Evolutionary conservation across 805 yeast species (phyloP), one percentile per base, ranked within the genome.

Genomic region (Barnettozyma wickerhamii): DNA sequence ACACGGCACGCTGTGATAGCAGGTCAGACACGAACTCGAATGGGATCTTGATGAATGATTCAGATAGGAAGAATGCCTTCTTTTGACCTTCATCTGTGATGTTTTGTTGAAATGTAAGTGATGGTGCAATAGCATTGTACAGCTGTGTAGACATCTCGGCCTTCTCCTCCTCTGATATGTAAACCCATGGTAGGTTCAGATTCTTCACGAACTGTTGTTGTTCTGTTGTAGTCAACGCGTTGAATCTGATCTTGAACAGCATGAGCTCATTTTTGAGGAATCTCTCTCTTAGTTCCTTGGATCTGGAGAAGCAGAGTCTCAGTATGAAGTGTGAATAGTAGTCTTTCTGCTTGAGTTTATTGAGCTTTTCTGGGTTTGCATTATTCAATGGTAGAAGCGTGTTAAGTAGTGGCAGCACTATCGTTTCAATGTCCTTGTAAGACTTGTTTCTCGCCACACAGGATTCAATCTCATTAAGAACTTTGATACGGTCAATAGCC

Each of bases 401-500:
- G 34, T 73, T 69, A 30, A 93, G 53, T 37, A 82, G 60, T 1
- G 95, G 93, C 49, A 75, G 77, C 50, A 91, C 66, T 4, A 74
- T 65, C 9, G 65, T 56, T 50, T 83, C 91, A 27, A 78, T 75
- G 42, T 89, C 96, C 49, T 74, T 76, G 35, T 74, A 56, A 1
- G 74, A 60, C 53, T 79, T 78, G 45, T 81, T 79, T 51, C 95
- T 71, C 19, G 82, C 77, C 32, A 73, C 55, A 48, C 84, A 77
- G 1, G 87, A 74, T 55, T 91, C 97, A 37, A 93, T 81, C 57
- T 88, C 96, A 40, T 89, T 74, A 43, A 93, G 69, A 7, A 93
- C 77, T 56, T 83, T 80, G 47, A 91, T 69, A 45, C 99, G 68
- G 56, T 91, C 98, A 40, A 93, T 82, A 5, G 98, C 98, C 96